Evolutionary conservation across 768 basidiomycete species (phyloP).

Genomic region (Pulveroboletus frians): DNA sequence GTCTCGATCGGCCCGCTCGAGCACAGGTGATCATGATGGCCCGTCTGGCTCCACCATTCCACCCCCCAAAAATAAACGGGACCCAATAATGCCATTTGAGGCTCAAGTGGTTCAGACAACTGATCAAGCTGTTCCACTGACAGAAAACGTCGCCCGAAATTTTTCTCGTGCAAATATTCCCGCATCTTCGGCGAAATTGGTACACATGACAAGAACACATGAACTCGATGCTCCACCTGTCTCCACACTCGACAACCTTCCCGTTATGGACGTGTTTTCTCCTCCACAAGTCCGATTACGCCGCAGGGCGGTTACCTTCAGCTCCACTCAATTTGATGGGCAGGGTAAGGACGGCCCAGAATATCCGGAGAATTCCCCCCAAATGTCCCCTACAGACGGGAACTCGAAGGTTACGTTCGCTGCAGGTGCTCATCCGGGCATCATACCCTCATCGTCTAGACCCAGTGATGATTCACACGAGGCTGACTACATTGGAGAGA

Average conservation of each 20-base stretch:
- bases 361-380: not conserved
- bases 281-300: not conserved
- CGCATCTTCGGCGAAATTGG: not conserved
- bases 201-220: not conserved
- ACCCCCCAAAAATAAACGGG: not conserved
- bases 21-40: not conserved
- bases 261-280: not conserved
- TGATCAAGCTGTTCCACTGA: constrained; percentile 3
- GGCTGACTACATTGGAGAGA: not conserved
- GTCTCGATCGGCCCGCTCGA: not conserved
- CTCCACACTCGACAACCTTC: not conserved
- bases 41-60: constrained; percentile 10
- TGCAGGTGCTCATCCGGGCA: not conserved
- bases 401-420: not conserved
- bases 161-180: not conserved
- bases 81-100: not conserved
- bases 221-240: not conserved
- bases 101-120: not conserved
- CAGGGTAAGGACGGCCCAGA: not conserved
- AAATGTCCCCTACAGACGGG: not conserved
- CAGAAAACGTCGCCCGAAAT: not conserved
- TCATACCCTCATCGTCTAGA: not conserved
- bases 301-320: not conserved
- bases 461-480: not conserved
- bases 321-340: constrained; percentile 10